phyloP scores from a whole-genome alignment of 129 eudicot genomes.

The Erigeron canadensis region DNA sequence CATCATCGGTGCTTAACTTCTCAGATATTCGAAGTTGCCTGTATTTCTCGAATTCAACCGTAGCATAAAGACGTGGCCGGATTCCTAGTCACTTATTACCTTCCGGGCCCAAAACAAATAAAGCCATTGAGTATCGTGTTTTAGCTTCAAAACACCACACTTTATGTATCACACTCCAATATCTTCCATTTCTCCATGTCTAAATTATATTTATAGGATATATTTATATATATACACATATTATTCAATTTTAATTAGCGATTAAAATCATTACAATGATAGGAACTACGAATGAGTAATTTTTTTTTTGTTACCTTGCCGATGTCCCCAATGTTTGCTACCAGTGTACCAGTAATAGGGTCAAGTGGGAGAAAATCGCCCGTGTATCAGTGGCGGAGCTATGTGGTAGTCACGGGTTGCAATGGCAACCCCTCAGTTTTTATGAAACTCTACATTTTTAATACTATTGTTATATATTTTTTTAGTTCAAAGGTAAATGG shows the following conservation, averaged over 20 bases:
- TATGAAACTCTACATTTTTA: too few species aligned
- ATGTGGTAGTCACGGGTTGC: too few species aligned
- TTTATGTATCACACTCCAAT: background rate
- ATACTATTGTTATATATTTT: too few species aligned
- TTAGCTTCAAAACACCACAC: constrained; percentile 1
- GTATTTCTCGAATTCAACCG: background rate
- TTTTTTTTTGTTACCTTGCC: background rate
- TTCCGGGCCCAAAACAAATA: background rate
- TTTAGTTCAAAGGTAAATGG: too few species aligned
- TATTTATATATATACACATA: too few species aligned
- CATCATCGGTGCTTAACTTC: background rate
- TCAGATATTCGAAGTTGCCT: background rate
- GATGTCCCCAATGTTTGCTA: background rate
- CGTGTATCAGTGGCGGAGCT: background rate
- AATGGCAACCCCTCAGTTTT: too few species aligned
- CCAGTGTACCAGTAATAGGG: background rate
- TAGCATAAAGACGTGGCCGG: background rate
- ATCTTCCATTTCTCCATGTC: background rate
- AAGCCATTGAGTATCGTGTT: background rate
- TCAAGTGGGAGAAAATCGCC: background rate
- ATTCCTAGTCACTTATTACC: background rate
- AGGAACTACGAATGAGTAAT: background rate
- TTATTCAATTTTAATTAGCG: background rate
- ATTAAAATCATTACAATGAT: background rate
- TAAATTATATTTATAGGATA: background rate